These are phyloP conservation scores for Cucumis cinereus DNA, from an alignment of 306 rosid species.

Conservation along the genomic window DNA sequence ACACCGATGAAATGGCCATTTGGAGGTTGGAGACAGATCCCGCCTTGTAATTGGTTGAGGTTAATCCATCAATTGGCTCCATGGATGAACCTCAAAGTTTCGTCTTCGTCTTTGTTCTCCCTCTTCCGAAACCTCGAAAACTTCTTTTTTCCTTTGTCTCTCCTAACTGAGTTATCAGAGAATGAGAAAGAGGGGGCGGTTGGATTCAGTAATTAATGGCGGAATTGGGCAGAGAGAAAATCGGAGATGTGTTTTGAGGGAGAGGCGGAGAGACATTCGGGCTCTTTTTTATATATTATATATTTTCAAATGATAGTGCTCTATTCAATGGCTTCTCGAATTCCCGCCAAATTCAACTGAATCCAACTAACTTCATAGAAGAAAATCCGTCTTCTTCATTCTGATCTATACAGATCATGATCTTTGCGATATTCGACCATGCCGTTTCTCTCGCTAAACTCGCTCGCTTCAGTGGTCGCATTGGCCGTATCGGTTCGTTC, in stretches of 20 bases:
- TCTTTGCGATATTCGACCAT: conserved; percentile 12
- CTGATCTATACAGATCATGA: conserved; percentile 8
- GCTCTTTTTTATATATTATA: background rate
- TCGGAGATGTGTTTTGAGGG: background rate
- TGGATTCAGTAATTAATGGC: background rate
- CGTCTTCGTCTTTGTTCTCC: background rate
- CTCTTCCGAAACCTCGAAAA: background rate
- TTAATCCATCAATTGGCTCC: conserved; percentile 16
- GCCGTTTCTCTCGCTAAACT: conserved; percentile 32
- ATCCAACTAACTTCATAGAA: background rate
- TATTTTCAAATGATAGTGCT: background rate
- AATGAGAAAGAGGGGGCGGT: background rate
- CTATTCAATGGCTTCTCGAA: background rate
- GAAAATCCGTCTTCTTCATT: conserved; percentile 1
- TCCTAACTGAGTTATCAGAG: background rate
- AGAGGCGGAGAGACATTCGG: background rate
- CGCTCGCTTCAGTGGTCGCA: conserved; percentile 41
- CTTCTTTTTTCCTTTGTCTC: background rate
- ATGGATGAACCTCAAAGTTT: background rate
- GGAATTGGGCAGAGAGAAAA: background rate
- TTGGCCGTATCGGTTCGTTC: conserved; percentile 40
- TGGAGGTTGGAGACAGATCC: conserved; percentile 10
- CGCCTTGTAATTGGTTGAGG: background rate
- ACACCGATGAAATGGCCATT: conserved; percentile 29
- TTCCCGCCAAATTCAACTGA: conserved; percentile 4